Conservation (phyloP, 1,284 basidiomycete species). For the Leccinum holopus region DNA sequence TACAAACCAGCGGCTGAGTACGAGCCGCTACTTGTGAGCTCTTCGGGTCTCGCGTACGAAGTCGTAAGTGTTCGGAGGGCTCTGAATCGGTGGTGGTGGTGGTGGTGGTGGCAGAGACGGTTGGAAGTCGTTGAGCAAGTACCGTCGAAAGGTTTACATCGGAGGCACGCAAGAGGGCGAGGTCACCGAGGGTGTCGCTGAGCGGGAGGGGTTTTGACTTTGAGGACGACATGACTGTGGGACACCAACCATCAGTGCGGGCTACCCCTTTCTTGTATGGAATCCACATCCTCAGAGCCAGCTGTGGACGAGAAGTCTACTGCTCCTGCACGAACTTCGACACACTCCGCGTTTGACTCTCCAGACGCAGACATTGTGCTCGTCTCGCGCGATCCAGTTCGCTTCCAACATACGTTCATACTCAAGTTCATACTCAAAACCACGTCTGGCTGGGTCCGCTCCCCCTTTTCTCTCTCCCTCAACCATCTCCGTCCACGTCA, state of each 20-base stretch:
- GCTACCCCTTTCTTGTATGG: not conserved
- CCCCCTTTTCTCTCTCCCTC: constrained; percentile 60
- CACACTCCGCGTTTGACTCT: constrained; percentile 49
- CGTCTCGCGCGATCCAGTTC: constrained; percentile 40
- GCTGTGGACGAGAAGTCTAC: not conserved
- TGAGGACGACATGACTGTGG: constrained; percentile 25
- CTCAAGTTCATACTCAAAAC: constrained; percentile 57
- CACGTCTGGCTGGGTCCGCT: constrained; percentile 56
- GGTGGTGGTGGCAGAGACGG: constrained; percentile 2
- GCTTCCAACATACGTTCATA: constrained; percentile 47
- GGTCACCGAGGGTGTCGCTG: constrained; percentile 63
- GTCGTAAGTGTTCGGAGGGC: constrained; percentile 46
- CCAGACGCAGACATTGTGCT: constrained; percentile 52
- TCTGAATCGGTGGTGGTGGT: constrained; percentile 1
- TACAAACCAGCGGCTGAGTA: constrained; percentile 74
- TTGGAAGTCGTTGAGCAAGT: constrained; percentile 29
- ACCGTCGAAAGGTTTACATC: constrained; percentile 52
- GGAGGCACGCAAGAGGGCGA: constrained; percentile 65
- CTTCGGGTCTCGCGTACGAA: constrained; percentile 51
- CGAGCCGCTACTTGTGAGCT: constrained; percentile 67
- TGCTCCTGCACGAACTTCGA: constrained; percentile 6
- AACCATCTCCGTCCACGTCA: constrained; percentile 15
- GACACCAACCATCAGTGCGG: not conserved
- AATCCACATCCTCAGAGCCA: not conserved
- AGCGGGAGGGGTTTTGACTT: constrained; percentile 57